Evolutionary conservation across 768 basidiomycete species (phyloP).

Genomic region (Amanita pallidorosea): DNA sequence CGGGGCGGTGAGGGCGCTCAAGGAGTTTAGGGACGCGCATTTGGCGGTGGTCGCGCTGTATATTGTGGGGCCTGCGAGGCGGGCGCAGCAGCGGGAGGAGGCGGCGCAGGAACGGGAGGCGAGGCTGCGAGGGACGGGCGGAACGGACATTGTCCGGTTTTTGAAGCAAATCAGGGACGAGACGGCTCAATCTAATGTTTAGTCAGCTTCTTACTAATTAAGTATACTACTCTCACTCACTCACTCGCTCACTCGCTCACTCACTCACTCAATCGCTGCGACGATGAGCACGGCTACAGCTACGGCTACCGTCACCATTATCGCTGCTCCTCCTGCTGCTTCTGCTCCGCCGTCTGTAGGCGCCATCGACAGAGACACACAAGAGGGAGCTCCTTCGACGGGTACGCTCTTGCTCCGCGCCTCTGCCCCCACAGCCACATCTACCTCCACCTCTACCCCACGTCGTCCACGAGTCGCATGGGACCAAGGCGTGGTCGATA

Average conservation of each 20-base stretch:
- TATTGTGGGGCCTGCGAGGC: constrained; percentile 63
- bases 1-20: constrained; percentile 51
- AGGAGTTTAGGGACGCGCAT: constrained; percentile 70
- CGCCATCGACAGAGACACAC: no score
- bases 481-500: constrained; percentile 81
- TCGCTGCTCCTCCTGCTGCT: background rate
- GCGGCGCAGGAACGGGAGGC: background rate
- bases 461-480: constrained; percentile 58
- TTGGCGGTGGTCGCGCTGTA: constrained; percentile 69
- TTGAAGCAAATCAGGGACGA: constrained; percentile 62
- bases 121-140: constrained; percentile 63
- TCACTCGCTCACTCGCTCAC: no score
- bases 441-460: constrained; percentile 15
- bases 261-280: no score
- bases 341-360: background rate
- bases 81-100: constrained; percentile 9
- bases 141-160: constrained; percentile 69
- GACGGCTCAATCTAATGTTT: background rate
- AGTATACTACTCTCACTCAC: no score
- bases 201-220: no score
- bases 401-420: constrained; percentile 57
- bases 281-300: background rate
- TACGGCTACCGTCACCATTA: background rate
- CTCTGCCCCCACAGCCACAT: constrained; percentile 15
- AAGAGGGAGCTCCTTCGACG: constrained; percentile 13